These are phyloP conservation scores for Cyberlindnera maclurae DNA, from an alignment of 805 yeast species.

Conservation along the genomic window DNA sequence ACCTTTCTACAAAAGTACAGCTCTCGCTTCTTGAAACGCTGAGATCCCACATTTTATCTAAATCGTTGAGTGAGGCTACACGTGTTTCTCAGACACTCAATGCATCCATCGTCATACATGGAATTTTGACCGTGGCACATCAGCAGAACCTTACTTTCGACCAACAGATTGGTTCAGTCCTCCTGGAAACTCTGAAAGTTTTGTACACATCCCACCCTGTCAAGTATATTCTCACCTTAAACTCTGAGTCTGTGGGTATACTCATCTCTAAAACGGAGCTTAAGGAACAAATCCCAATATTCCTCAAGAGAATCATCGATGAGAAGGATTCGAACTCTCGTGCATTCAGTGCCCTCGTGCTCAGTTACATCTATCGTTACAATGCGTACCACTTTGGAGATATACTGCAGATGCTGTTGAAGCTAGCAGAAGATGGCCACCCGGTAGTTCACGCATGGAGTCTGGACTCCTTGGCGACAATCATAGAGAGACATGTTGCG, in stretches of 20 bases:
- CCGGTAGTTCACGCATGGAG: slow-evolving; percentile 78
- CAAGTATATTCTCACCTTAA: slow-evolving; percentile 34
- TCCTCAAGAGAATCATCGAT: slow-evolving; percentile 61
- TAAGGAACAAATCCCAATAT: slow-evolving; percentile 40
- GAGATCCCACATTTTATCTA: slow-evolving; percentile 45
- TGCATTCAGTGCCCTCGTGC: slow-evolving; percentile 44
- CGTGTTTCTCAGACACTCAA: slow-evolving; percentile 52
- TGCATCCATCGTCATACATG: slow-evolving; percentile 56
- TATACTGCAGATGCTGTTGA: slow-evolving; percentile 49
- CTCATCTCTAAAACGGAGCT: slow-evolving; percentile 32
- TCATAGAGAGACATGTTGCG: slow-evolving; percentile 49
- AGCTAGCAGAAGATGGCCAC: slow-evolving; percentile 71
- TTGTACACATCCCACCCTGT: slow-evolving; percentile 12
- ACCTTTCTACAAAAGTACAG: slow-evolving; percentile 71
- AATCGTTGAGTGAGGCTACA: slow-evolving; percentile 27
- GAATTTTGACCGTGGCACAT: slow-evolving; percentile 27
- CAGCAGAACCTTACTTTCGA: slow-evolving; percentile 24
- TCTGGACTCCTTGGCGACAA: slow-evolving; percentile 46
- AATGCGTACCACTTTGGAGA: slow-evolving; percentile 35
- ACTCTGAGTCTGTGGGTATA: slow-evolving; percentile 54
- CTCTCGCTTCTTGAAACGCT: slow-evolving; percentile 81
- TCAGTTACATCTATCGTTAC: slow-evolving; percentile 40
- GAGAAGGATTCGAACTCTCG: slow-evolving; percentile 58
- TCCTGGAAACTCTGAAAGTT: slow-evolving; percentile 44
- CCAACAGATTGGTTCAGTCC: slow-evolving; percentile 33